Evolutionary conservation across 2,329 filamentous ascomycete genomes (phyloP), one percentile per base, ranked within the genome.

Genomic region (Calycina herbarum): DNA sequence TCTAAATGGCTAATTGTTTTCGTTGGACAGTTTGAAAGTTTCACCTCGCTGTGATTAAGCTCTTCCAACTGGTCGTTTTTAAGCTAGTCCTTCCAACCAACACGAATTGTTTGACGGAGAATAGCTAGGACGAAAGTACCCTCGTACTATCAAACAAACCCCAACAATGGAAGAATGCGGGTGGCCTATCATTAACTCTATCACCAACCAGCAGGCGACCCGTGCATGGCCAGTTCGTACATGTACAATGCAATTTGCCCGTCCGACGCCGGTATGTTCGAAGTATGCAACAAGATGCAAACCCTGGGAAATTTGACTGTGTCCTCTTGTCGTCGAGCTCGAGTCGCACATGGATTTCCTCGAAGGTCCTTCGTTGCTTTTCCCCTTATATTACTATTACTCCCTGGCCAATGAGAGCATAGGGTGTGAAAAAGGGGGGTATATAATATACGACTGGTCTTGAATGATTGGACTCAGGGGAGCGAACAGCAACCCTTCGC

Each of bases 171-270:
- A 20, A 51, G 45, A 20, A 24, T 51, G 45, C 48, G 13, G 48
- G 20, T 24, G 11, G 48, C 24, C 20, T 24, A 24, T 13, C 24
- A 54, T 27, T 11, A 11, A 24, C 13, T 10, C 10, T 20, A 24
- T 54, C 48, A 24, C 20, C 10, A 24, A 54, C 48, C 48, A 54
- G 48, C 20, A 2, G 48, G 48, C 20, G 48, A 24, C 48, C 48
- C 48, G 48, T 54, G 48, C 48, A 27, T 24, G 45, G 24, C 20
- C 48, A 54, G 48, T 54, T 54, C 48, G 48, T 54, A 54, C 48
- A 13, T 54, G 48, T 54, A 54, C 48, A 27, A 54, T 51, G 48
- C 20, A 54, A 27, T 27, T 27, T 54, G 48, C 48, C 48, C 48
- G 48, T 54, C 48, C 20, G 48, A 54, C 48, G 20, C 20, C 48